These are phyloP conservation scores for Fusarium aywerte DNA, from an alignment of 2,329 filamentous ascomycete species.

Conservation along the genomic window DNA sequence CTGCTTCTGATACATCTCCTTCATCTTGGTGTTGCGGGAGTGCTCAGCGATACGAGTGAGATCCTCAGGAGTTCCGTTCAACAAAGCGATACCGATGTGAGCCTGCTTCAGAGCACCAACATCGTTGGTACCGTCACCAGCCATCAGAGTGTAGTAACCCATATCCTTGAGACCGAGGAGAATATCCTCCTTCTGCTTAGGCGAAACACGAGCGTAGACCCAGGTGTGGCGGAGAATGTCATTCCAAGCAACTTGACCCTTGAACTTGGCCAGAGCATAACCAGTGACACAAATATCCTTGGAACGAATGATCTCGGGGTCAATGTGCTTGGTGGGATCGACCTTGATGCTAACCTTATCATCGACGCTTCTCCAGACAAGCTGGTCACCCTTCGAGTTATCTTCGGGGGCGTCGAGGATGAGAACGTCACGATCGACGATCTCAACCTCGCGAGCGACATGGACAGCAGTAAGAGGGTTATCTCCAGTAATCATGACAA, in stretches of 20 bases:
- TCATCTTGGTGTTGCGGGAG: conserved; percentile 94
- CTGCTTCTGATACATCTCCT: conserved; percentile 98
- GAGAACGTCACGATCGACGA: conserved; percentile 93
- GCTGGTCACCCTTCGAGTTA: conserved; percentile 79
- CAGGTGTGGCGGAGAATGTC: conserved; percentile 88
- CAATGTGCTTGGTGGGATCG: conserved; percentile 82
- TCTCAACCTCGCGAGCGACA: conserved; percentile 94
- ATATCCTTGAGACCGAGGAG: conserved; percentile 95
- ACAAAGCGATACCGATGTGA: conserved; percentile 93
- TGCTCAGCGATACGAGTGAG: conserved; percentile 93
- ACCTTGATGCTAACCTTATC: conserved; percentile 88
- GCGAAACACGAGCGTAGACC: conserved; percentile 98
- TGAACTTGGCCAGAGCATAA: conserved; percentile 91
- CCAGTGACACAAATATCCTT: conserved; percentile 98
- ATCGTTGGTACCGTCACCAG: conserved; percentile 97
- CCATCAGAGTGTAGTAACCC: conserved; percentile 98
- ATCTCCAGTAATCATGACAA: conserved; percentile 99
- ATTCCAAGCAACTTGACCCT: conserved; percentile 78
- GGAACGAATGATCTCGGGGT: conserved; percentile 79
- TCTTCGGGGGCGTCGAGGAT: conserved; percentile 96
- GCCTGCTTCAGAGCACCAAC: conserved; percentile 98
- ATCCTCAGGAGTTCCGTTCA: conserved; percentile 94
- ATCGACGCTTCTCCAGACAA: conserved; percentile 96
- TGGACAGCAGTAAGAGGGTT: conserved; percentile 97
- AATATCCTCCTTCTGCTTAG: conserved; percentile 99